Base-by-base conservation (phyloP, 148 eudicot species). In the Beta vulgaris region DNA sequence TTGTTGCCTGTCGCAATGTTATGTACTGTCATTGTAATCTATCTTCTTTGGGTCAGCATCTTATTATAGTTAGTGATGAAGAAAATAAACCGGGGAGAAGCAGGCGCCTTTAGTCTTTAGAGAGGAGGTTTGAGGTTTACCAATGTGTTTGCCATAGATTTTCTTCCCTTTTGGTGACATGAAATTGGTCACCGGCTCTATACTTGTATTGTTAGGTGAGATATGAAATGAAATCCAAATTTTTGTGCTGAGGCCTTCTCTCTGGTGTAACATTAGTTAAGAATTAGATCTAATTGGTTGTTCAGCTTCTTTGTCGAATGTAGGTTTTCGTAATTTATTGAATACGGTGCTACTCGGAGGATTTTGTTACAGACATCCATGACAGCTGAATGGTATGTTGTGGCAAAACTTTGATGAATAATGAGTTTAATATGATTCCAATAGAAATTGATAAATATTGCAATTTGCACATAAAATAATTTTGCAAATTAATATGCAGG, bases 171-270 rank as follows among this genome's bases (percentile, higher is more conserved):
- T 67, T 67, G 32, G 12, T 7, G 71, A 39, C 35, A 28, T 36
- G 35, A 23, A 42, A 12, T 6, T 67, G 11, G 14, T 25, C 71
- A 13, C n/a, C 4, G 36, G 71, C 71, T 6, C 35, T 25, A 67
- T 42, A 67, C 71, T 67, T 67, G 54, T 67, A 67, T 37, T 64
- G 44, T 64, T 43, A 42, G 25, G 21, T 26, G 53, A 67, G 11
- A 67, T 25, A 26, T 43, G 53, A 42, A 67, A 43, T 26, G 35
- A 43, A 40, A 64, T 36, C 46, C 46, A 40, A 37, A 64, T 3
- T 42, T 67, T 67, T 67, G 71, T 67, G 12, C 14, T 13, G 71
- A n/a, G 4, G 7, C 18, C 7, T 4, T 28, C 12, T n/a, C 26
- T 15, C 18, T 40, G 46, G 53, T 67, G 12, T 39, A 23, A 40